Conservation (phyloP, 257 asterid genomes). For the Paraleonurus japonicus region DNA sequence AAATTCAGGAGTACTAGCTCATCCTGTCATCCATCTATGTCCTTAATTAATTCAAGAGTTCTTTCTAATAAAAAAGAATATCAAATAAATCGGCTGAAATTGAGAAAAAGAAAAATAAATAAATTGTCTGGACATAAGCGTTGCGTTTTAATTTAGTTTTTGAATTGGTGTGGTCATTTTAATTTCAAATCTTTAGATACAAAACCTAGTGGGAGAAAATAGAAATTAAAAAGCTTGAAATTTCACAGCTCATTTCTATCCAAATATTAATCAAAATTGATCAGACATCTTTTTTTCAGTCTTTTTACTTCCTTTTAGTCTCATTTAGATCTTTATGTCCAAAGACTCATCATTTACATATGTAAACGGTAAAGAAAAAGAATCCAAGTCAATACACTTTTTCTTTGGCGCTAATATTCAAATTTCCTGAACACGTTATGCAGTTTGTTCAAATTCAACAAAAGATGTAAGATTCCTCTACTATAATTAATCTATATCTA, state of each 20-base stretch:
- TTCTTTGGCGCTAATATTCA: constrained; percentile 32
- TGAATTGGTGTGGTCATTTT: not conserved
- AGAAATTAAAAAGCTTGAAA: constrained; percentile 6
- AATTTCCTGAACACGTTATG: constrained; percentile 25
- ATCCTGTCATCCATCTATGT: too few species aligned
- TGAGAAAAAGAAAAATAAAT: too few species aligned
- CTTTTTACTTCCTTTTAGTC: constrained; percentile 25
- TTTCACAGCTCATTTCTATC: constrained; percentile 19
- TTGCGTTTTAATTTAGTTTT: not conserved
- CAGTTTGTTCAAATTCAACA: constrained; percentile 17
- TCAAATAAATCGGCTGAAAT: too few species aligned
- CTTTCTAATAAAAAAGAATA: too few species aligned
- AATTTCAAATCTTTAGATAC: not conserved
- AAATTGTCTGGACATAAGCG: too few species aligned
- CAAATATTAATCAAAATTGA: constrained; percentile 20
- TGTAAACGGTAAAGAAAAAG: constrained; percentile 24
- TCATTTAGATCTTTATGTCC: constrained; percentile 26
- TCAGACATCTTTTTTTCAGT: constrained; percentile 16
- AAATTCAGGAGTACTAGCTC: too few species aligned
- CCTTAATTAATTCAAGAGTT: too few species aligned
- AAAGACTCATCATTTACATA: constrained; percentile 36
- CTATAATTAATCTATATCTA: not conserved
- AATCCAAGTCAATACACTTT: constrained; percentile 35
- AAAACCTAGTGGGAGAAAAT: not conserved
- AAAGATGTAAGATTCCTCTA: constrained; percentile 26